These are phyloP conservation scores for Fusarium acutatum DNA, from an alignment of 2,329 filamentous ascomycete genomes.

Conservation along the genomic window DNA sequence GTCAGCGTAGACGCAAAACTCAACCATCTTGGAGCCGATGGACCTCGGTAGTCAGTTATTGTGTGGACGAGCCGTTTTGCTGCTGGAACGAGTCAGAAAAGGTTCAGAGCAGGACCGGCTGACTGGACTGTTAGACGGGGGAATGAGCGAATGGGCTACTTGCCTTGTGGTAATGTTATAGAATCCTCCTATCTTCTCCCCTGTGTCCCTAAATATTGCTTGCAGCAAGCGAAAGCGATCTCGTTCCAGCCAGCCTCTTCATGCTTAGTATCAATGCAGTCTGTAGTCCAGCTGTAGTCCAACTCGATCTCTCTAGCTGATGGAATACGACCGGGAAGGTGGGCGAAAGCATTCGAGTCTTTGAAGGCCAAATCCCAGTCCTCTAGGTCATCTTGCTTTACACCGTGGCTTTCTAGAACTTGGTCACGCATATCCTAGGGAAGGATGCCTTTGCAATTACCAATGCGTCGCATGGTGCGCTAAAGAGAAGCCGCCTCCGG, in stretches of 20 bases:
- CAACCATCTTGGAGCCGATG: neutral
- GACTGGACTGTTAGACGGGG: no score
- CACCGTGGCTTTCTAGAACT: neutral
- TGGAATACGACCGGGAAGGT: neutral
- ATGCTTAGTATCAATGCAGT: neutral
- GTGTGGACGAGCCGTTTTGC: neutral
- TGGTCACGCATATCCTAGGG: neutral
- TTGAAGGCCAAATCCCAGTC: neutral
- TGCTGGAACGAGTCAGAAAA: neutral
- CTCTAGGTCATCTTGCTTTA: neutral
- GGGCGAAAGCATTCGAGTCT: neutral
- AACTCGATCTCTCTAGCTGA: neutral
- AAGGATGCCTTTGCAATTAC: neutral
- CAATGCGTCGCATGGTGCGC: neutral
- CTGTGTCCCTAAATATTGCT: fast-evolving
- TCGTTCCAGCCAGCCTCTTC: neutral
- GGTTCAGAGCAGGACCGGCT: neutral
- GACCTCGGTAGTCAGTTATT: neutral
- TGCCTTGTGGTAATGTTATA: neutral
- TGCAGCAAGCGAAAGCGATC: neutral
- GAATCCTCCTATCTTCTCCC: neutral
- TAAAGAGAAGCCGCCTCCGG: neutral
- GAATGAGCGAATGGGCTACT: neutral
- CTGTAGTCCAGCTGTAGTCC: neutral
- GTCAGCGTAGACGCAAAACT: neutral